Evolutionary conservation across 2,329 filamentous ascomycete species (phyloP).

Genomic region (Colletotrichum lentis): DNA sequence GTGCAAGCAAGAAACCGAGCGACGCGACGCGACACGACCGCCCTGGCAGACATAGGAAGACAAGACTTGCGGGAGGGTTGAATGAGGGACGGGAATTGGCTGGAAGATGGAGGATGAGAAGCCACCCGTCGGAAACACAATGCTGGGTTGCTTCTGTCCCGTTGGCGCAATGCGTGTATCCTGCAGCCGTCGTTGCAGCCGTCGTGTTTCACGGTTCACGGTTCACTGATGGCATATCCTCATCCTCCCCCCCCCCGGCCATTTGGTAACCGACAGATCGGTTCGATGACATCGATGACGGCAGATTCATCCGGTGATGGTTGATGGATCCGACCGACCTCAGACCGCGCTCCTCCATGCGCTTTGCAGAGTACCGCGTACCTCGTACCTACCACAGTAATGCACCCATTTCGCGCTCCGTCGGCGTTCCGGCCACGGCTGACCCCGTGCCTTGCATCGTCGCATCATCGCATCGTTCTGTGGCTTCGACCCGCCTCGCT

Average conservation of each 20-base stretch:
- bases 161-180: slow-evolving; percentile 13
- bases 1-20: neutral
- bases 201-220: slow-evolving; percentile 4
- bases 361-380: neutral
- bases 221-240: slow-evolving; percentile 10
- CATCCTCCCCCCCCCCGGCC: slow-evolving; percentile 9
- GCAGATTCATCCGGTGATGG: slow-evolving; percentile 31
- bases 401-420: slow-evolving; percentile 20
- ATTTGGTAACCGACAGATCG: slow-evolving; percentile 9
- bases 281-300: slow-evolving; percentile 33
- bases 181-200: slow-evolving; percentile 12
- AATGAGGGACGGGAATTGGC: slow-evolving; percentile 1
- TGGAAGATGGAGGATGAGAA: neutral
- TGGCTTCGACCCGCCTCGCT: slow-evolving; percentile 27
- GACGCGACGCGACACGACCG: neutral
- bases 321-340: slow-evolving; percentile 27
- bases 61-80: neutral
- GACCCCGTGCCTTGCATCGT: slow-evolving; percentile 34
- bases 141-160: neutral
- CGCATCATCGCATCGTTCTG: slow-evolving; percentile 23
- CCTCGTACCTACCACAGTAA: no score
- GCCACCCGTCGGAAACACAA: slow-evolving; percentile 2
- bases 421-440: slow-evolving; percentile 28
- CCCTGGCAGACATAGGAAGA: neutral
- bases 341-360: slow-evolving; percentile 22